Conservation (phyloP, 1,284 basidiomycete genomes). For the Clitocybe nebularis region DNA sequence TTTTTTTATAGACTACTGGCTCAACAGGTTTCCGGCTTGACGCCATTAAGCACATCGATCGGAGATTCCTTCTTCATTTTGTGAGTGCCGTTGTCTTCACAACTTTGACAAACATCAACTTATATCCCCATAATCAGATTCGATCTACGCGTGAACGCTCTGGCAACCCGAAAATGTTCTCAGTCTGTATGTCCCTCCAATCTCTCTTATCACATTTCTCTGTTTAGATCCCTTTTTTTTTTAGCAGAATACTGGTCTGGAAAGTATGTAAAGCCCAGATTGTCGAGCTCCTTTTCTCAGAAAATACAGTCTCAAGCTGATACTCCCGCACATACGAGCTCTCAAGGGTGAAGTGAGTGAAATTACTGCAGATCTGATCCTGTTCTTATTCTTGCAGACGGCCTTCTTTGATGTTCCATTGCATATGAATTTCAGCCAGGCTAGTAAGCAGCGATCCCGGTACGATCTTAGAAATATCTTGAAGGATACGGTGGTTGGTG, state of each 20-base stretch:
- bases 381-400: constrained; percentile 36
- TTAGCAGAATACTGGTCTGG: constrained; percentile 69
- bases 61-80: constrained; percentile 59
- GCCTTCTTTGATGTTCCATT: constrained; percentile 80
- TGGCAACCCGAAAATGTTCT: constrained; percentile 51
- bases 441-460: constrained; percentile 51
- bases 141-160: constrained; percentile 41
- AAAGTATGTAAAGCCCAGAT: constrained; percentile 42
- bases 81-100: constrained; percentile 35
- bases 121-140: constrained; percentile 42
- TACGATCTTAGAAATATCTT: constrained; percentile 69
- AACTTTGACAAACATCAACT: background rate
- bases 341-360: constrained; percentile 62
- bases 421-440: constrained; percentile 67
- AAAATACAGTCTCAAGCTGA: constrained; percentile 39
- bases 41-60: constrained; percentile 84
- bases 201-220: constrained; percentile 4
- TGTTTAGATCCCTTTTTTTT: constrained; percentile 6
- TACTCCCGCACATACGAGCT: constrained; percentile 54
- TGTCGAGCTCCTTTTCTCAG: constrained; percentile 3
- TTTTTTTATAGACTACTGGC: constrained; percentile 70
- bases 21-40: constrained; percentile 84
- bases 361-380: background rate
- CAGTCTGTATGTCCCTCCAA: constrained; percentile 44
- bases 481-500: constrained; percentile 51